Conservation (phyloP, 2,329 filamentous ascomycete species). For the Bipolaris sorokiniana region DNA sequence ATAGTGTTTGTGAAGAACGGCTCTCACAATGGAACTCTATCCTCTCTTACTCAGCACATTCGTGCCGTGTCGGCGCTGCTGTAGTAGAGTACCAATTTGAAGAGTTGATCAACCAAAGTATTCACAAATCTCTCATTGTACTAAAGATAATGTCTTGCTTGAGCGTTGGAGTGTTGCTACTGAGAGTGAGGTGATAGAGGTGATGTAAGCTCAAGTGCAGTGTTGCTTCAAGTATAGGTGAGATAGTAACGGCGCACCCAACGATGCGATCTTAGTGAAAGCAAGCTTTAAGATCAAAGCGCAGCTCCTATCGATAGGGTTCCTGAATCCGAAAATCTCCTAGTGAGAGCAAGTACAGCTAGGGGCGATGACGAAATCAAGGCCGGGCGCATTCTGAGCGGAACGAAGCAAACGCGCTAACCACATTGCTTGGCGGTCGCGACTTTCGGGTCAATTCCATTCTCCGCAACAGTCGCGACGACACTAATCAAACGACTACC, state of each 20-base stretch:
- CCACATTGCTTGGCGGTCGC: constrained; percentile 5
- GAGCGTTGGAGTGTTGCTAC: constrained; percentile 64
- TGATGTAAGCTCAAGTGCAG: constrained; percentile 67
- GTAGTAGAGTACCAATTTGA: constrained; percentile 77
- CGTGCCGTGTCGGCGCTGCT: constrained; percentile 67
- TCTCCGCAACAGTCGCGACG: neutral
- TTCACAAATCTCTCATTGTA: constrained; percentile 74
- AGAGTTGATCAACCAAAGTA: constrained; percentile 73
- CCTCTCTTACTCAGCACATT: constrained; percentile 69
- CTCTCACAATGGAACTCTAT: constrained; percentile 73
- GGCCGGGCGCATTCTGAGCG: constrained; percentile 18
- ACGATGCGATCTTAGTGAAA: neutral
- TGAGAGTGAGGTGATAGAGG: constrained; percentile 71
- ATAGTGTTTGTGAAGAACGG: constrained; percentile 74
- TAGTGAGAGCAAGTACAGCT: neutral
- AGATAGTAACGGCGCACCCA: neutral
- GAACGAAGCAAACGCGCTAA: constrained; percentile 20
- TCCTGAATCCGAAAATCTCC: neutral
- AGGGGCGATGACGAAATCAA: constrained; percentile 37
- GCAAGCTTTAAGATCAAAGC: neutral
- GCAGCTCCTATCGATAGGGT: neutral
- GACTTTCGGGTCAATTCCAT: constrained; percentile 2
- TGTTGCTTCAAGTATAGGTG: neutral
- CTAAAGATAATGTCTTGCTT: constrained; percentile 68
- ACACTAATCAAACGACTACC: neutral